Evolutionary conservation across 148 eudicot species (phyloP).

Genomic region (Rhododendron ferrugineum): DNA sequence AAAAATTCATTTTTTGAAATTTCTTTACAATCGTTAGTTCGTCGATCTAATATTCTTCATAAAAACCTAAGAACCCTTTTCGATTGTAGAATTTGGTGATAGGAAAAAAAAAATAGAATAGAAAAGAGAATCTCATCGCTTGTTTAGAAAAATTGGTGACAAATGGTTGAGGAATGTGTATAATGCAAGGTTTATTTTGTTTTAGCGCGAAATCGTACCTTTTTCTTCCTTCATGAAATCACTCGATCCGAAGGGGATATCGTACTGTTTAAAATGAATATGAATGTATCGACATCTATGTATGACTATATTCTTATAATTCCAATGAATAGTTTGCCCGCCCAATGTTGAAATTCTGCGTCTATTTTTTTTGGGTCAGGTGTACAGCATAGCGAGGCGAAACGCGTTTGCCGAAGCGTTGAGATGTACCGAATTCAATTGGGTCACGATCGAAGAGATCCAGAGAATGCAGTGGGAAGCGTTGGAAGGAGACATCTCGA

Average conservation of each 20-base stretch:
- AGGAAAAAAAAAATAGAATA: background rate
- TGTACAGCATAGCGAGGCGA: constrained; percentile 36
- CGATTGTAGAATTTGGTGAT: too few species aligned
- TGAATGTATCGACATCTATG: background rate
- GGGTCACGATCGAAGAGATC: constrained; percentile 53
- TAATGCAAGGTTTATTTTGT: background rate
- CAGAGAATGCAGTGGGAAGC: constrained; percentile 61
- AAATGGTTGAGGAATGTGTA: background rate
- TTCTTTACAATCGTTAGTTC: background rate
- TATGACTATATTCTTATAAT: background rate
- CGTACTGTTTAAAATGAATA: background rate
- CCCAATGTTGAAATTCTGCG: background rate
- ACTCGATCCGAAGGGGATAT: background rate
- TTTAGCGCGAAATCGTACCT: background rate
- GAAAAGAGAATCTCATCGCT: background rate
- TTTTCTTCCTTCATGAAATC: background rate
- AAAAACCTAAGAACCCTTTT: background rate
- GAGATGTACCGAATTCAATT: constrained; percentile 41
- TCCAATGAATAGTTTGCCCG: background rate
- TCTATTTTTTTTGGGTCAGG: constrained; percentile 11
- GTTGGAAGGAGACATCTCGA: constrained; percentile 48
- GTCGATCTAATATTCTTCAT: background rate
- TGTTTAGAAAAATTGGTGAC: background rate
- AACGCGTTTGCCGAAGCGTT: constrained; percentile 37
- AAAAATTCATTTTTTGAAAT: background rate